A percentile compares a stretch with the other conserved stretches of the same genome.
Evolutionary conservation across 2,329 filamentous ascomycete genomes (phyloP).

Genomic region (Alternaria hordeiaustralica): DNA sequence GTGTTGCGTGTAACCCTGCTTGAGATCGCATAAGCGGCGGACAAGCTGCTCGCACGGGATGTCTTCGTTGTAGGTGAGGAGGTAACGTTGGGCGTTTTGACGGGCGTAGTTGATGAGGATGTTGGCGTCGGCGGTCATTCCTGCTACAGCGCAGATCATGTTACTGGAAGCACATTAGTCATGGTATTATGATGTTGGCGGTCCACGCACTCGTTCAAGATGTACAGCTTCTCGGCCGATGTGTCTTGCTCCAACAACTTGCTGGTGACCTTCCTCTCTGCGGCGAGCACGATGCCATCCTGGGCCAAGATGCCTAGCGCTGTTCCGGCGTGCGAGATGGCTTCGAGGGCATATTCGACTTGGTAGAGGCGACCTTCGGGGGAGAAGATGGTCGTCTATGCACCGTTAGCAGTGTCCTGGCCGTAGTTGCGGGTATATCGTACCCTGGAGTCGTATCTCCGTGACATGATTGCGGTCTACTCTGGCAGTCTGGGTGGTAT

Average conservation of each 20-base stretch:
- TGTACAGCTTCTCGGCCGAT: constrained; percentile 99
- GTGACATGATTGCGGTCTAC: constrained; percentile 71
- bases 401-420: constrained; percentile 30
- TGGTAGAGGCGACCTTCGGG: constrained; percentile 98
- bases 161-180: constrained; percentile 67
- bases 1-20: constrained; percentile 99
- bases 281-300: constrained; percentile 97
- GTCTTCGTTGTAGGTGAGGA: constrained; percentile 99
- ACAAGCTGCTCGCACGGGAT: constrained; percentile 99
- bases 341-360: constrained; percentile 98
- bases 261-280: constrained; percentile 98
- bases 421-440: constrained; percentile 45
- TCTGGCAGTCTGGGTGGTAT: not conserved
- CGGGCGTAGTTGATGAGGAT: constrained; percentile 99
- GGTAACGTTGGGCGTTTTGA: constrained; percentile 94
- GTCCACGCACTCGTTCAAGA: constrained; percentile 87
- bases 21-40: constrained; percentile 92
- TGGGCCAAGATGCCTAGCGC: constrained; percentile 95
- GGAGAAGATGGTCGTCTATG: constrained; percentile 98
- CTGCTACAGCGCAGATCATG: constrained; percentile 99
- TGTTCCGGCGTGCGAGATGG: constrained; percentile 97
- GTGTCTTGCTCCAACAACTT: constrained; percentile 99
- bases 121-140: constrained; percentile 99
- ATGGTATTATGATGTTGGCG: not conserved
- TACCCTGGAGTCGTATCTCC: constrained; percentile 97